phyloP scores from a whole-genome alignment of 2,329 filamentous ascomycete genomes.

The Stachybotrys elegans region DNA sequence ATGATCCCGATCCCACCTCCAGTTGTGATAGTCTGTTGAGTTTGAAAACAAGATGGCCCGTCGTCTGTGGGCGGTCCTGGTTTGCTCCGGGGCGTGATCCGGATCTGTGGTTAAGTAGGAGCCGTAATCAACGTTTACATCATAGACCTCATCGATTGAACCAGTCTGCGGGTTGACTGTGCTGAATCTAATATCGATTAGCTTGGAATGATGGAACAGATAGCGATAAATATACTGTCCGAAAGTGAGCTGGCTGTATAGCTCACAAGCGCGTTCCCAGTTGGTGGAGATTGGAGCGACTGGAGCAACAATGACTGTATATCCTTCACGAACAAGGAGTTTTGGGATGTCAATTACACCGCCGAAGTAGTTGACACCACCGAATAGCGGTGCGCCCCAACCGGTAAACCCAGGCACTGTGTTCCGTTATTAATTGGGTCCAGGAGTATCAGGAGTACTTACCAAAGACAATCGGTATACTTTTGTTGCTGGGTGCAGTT shows the following conservation, averaged over 20 bases:
- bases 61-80: not conserved
- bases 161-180: not conserved
- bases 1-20: constrained; percentile 4
- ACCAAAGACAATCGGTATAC: not conserved
- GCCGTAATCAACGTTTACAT: constrained; percentile 6
- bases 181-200: constrained; percentile 5
- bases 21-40: constrained; percentile 2
- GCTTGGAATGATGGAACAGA: not conserved
- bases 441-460: not conserved
- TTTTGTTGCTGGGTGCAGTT: not conserved
- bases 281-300: constrained; percentile 7
- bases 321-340: constrained; percentile 5
- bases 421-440: not conserved
- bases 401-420: constrained; percentile 6
- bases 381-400: constrained; percentile 7
- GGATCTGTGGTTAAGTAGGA: constrained; percentile 2
- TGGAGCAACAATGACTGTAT: constrained; percentile 7
- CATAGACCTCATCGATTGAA: constrained; percentile 3
- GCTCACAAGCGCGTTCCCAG: constrained; percentile 8
- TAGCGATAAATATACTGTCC: not conserved
- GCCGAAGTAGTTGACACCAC: constrained; percentile 8
- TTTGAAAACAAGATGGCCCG: constrained; percentile 5
- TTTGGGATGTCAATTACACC: constrained; percentile 5
- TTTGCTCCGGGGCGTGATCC: constrained; percentile 3
- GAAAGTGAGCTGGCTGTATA: constrained; percentile 7